Base-by-base conservation (phyloP, 2,329 filamentous ascomycete species). In the Colletotrichum gigasporum region DNA sequence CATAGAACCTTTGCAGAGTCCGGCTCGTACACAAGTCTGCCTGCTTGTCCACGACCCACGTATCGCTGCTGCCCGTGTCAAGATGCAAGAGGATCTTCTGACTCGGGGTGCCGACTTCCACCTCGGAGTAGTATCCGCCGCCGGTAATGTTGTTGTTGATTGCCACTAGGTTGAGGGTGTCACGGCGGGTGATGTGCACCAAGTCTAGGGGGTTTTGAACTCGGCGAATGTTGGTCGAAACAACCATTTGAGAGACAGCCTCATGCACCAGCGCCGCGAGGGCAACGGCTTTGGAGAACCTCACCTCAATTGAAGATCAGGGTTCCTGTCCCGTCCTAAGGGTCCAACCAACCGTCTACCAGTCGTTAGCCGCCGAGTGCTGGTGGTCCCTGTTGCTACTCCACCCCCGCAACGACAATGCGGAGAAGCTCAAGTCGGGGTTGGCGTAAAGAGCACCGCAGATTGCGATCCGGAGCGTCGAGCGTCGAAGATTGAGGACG, bases 1-100 rank as follows among this genome's bases (percentile, higher is more conserved):
- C 44, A 8, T 65, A 55, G 16, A 24, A 28, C 7, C 42, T 28
- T 28, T 65, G 51, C 28, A 67, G 3, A 7, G 18, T 18, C 8
- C 22, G 37, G 14, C 47, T 62, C 10, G n/a, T 34, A n/a, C 65
- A 67, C 4, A 67, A 37, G 28, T 67, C 50, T 14, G 56, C 47
- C 59, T 52, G 59, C 57, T 48, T 48, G 52, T 63, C 54, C 18
- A 53, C 22, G 10, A 91, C 84, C 88, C 89, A 91, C 20, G 91
- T 77, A 71, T 91, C 89, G 69, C 87, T 90, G 76, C 88, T 90
- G 55, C 89, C 89, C 4, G 89, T 91, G 73, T 91, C 89, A 55
- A 91, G 73, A 67, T 89, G 87, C 66, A 91, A 77, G 20, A 82
- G 80, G 37, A 91, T 68, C 2, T 75, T 69, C 71, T 89, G 87